Evolutionary conservation across 139 green algal species (phyloP), one percentile per base, ranked within the genome.

Genomic region (Chlorella vulgaris): DNA sequence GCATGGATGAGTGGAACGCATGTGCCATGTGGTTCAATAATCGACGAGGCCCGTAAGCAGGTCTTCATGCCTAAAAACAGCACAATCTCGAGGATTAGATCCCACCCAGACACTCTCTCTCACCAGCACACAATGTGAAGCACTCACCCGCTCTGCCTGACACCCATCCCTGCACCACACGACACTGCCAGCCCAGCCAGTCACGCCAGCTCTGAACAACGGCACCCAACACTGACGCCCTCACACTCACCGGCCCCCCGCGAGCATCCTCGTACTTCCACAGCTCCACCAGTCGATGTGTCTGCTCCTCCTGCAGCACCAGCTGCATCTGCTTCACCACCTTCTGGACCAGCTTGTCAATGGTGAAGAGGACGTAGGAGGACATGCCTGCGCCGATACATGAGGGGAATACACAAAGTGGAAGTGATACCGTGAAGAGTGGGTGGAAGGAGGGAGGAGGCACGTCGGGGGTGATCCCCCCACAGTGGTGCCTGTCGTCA

Each of bases 261-360:
- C 93, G 89, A 24, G 84, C 79, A 21, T 76, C 69, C 87, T 98
- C 94, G 68, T 98, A 98, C 13, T 89, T 80, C 84, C 91, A 92
- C 74, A 98, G 83, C 29, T 93, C 86, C 33, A 92, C 69, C 70
- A 98, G 89, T 70, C 92, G 89, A 35, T 58, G 81, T 29, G 71
- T 81, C 33, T 89, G 38, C 15, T 97, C 94, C 18, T 98, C 94
- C 43, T 71, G 42, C 60, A 94, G 79, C 69, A 95, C 61, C 31
- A 82, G 69, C 81, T 90, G 86, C 53, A 90, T 65, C 71, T 98
- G 95, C 85, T 97, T 97, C 29, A 98, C 88, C 4, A 98, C 69
- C 86, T 96, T 96, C 81, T 89, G 87, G 55, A 97, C 91, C 58
- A 88, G 82, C 75, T 88, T 88, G 68, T 85, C 76, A 39, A 81